A percentile compares a stretch with the other conserved stretches of the same genome.
Conservation (phyloP, 2,329 filamentous ascomycete genomes). For the Sarocladium brachiariae region DNA sequence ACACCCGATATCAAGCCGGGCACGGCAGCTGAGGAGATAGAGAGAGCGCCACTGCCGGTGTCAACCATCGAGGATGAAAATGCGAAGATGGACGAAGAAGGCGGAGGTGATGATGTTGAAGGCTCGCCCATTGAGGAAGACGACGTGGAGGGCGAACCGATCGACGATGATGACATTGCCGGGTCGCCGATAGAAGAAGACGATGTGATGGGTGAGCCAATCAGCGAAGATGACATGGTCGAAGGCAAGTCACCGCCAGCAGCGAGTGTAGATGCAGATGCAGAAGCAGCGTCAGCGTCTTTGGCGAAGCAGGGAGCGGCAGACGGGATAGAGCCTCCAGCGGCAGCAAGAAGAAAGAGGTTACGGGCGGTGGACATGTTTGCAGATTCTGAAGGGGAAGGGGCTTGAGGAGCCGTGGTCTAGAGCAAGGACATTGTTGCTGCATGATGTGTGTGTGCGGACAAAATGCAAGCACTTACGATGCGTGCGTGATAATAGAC, state of each 20-base stretch:
- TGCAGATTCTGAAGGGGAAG: slow-evolving; percentile 60
- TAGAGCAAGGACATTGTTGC: background rate
- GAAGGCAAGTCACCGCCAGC: slow-evolving; percentile 21
- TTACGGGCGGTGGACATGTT: slow-evolving; percentile 84
- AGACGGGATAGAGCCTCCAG: slow-evolving; percentile 9
- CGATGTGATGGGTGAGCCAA: slow-evolving; percentile 35
- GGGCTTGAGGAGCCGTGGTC: background rate
- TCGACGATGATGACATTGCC: slow-evolving; percentile 42
- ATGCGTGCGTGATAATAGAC: too few relatives aligned
- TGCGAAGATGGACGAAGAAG: slow-evolving; percentile 32
- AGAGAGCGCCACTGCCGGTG: slow-evolving; percentile 12
- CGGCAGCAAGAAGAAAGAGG: slow-evolving; percentile 42
- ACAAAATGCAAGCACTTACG: background rate
- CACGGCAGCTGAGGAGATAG: slow-evolving; percentile 16
- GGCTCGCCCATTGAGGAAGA: slow-evolving; percentile 38
- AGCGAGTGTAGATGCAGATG: slow-evolving; percentile 16
- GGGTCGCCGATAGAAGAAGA: slow-evolving; percentile 40
- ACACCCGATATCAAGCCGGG: slow-evolving; percentile 17
- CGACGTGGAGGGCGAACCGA: slow-evolving; percentile 30
- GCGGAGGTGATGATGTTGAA: slow-evolving; percentile 42
- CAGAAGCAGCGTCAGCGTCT: too few relatives aligned
- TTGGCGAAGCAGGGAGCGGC: slow-evolving; percentile 14
- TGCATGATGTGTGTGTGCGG: background rate
- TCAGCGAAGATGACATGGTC: slow-evolving; percentile 42
- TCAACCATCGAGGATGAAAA: slow-evolving; percentile 30